Percentiles rank a stretch among this genome's conserved stretches.
phyloP scores from a whole-genome alignment of 352 stramenopile genomes.

The Pythium diclinum region DNA sequence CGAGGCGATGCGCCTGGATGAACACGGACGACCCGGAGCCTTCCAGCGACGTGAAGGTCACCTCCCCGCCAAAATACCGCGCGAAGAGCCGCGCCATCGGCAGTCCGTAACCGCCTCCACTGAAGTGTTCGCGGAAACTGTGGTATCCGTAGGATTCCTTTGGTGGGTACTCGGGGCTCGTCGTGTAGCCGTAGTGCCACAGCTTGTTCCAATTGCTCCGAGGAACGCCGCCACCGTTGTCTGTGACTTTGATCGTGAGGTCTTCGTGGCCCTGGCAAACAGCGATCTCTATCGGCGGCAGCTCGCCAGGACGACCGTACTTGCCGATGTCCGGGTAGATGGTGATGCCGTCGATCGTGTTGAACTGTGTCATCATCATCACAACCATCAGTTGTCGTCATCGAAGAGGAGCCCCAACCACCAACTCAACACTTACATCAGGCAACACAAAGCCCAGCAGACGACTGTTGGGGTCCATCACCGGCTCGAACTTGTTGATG shows the following conservation, averaged over 20 bases:
- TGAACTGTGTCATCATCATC: constrained; percentile 12
- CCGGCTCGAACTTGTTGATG: constrained; percentile 52
- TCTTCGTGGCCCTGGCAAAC: constrained; percentile 96
- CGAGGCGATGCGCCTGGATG: constrained; percentile 75
- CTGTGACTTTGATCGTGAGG: constrained; percentile 97
- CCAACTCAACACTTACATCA: constrained; percentile 34
- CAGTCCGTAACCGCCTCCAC: constrained; percentile 94
- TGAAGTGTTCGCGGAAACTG: constrained; percentile 86
- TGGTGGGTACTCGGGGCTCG: constrained; percentile 67
- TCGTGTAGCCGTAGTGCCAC: constrained; percentile 99
- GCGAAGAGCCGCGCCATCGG: constrained; percentile 92
- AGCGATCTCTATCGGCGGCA: constrained; percentile 95
- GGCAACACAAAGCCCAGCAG: constrained; percentile 75
- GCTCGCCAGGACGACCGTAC: constrained; percentile 46
- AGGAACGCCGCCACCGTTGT: constrained; percentile 97
- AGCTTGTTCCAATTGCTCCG: constrained; percentile 96
- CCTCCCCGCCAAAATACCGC: constrained; percentile 98
- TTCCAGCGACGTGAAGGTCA: constrained; percentile 98
- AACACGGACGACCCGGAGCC: constrained; percentile 95
- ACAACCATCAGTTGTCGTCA: constrained; percentile 42
- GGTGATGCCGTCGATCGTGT: constrained; percentile 40
- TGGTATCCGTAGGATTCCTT: constrained; percentile 64
- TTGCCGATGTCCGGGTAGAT: constrained; percentile 79
- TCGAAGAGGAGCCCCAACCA: background rate
- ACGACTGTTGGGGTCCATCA: constrained; percentile 66